Evolutionary conservation across 495 filamentous ascomycete species (phyloP).

Genomic region (Trichoderma gamsii): DNA sequence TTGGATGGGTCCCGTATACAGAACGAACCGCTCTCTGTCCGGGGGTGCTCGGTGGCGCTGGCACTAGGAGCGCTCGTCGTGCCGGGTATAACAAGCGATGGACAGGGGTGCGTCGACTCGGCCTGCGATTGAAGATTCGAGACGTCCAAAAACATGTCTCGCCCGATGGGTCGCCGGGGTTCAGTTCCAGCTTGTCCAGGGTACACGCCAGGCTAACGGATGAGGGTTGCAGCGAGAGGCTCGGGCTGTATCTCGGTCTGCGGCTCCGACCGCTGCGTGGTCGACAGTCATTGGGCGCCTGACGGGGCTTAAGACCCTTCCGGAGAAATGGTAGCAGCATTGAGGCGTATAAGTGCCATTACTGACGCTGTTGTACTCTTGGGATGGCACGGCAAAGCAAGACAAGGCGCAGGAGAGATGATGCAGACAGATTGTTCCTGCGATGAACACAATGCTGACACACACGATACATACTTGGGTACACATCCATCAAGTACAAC

Average conservation of each 20-base stretch:
- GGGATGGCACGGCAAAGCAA: too few relatives aligned
- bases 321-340: neutral
- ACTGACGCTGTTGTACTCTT: too few relatives aligned
- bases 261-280: neutral
- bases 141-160: neutral
- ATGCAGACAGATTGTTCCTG: too few relatives aligned
- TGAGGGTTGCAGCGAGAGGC: neutral
- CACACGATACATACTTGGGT: neutral
- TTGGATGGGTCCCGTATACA: too few relatives aligned
- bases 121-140: neutral
- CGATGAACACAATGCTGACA: too few relatives aligned
- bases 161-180: conserved; percentile 1
- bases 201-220: neutral
- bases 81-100: neutral
- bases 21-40: too few relatives aligned
- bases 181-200: conserved; percentile 4
- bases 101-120: neutral
- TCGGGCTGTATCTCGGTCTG: conserved; percentile 8
- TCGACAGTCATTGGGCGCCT: neutral
- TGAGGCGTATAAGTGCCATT: neutral
- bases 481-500: neutral
- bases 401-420: too few relatives aligned
- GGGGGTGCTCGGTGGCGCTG: too few relatives aligned
- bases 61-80: neutral
- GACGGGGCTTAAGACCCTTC: neutral